Base-by-base conservation (phyloP, 495 filamentous ascomycete species). In the Penicillium chermesinum region DNA sequence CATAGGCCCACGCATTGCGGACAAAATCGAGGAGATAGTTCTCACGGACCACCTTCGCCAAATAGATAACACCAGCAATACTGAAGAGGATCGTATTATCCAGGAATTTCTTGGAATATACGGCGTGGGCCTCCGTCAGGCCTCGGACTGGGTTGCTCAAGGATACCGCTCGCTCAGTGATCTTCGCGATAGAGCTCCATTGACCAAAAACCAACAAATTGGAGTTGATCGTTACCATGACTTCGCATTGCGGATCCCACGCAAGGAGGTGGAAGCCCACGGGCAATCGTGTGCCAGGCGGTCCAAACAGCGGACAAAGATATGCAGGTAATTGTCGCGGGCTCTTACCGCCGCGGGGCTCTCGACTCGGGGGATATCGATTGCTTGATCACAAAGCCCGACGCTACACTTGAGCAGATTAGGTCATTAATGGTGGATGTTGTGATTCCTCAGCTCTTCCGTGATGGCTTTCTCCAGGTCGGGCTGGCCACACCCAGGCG, bases 11-110 rank as follows among this genome's bases (percentile, higher is more conserved):
- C 79, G 88, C 9, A 63, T 98, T 13, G 93, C 93, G 0, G 73
- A 76, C 34, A 96, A 96, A 57, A 96, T 98, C 46, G 86, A 94
- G 57, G 93, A 98, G 59, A 96, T 96, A 39, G 89, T 80, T 4
- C 62, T 66, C 44, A 96, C 91, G 0, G 80, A 90, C 58, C 73
- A 73, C 12, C 80, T 98, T 0, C 76, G 80, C 15, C 81, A 86
- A 32, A 74, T 96, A 2, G 87, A 95, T 0, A 77, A 79, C 54
- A 74, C 85, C 0, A 79, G 74, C 44, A 55, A 69, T 12, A 85
- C 91, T n/a, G 76, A 82, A 0, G 71, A 74, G 12, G 85, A 89
- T 57, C 64, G 66, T 2, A 66, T 78, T 0, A 63, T 96, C 13
- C 81, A 82, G 25, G 52, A 72, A 2, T 96, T 96, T 55, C 65